These are phyloP conservation scores for Cercophora sp. DNA, from an alignment of 495 filamentous ascomycete species.

Conservation along the genomic window DNA sequence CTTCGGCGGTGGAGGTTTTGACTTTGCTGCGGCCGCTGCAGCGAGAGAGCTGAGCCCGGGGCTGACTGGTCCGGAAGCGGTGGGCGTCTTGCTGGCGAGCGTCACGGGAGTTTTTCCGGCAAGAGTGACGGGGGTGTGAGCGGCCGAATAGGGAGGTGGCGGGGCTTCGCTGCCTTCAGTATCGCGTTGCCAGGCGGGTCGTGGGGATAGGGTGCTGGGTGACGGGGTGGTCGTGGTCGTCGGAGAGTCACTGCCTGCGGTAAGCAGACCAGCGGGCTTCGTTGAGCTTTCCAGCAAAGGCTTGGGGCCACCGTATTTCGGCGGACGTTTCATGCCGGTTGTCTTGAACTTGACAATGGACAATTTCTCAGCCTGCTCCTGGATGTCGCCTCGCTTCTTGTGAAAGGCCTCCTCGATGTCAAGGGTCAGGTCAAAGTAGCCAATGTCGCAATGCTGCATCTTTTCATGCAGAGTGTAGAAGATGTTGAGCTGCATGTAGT, in stretches of 20 bases:
- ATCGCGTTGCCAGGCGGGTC: slow-evolving; percentile 25
- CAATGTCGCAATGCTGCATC: slow-evolving; percentile 95
- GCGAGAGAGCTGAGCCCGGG: slow-evolving; percentile 32
- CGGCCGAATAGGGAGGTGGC: slow-evolving; percentile 57
- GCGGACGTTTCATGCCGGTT: slow-evolving; percentile 56
- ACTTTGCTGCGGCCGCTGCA: slow-evolving; percentile 72
- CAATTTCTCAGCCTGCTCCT: slow-evolving; percentile 77
- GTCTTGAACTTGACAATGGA: slow-evolving; percentile 86
- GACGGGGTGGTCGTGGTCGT: slow-evolving; percentile 12
- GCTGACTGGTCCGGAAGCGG: slow-evolving; percentile 11
- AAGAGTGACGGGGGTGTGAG: not conserved
- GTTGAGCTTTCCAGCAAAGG: slow-evolving; percentile 40
- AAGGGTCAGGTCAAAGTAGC: slow-evolving; percentile 88
- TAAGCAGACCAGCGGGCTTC: slow-evolving; percentile 38
- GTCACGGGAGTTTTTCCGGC: not conserved
- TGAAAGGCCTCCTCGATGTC: slow-evolving; percentile 90
- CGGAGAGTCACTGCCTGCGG: slow-evolving; percentile 32
- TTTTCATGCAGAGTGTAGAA: slow-evolving; percentile 98
- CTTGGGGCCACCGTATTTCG: slow-evolving; percentile 46
- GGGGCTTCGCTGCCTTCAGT: slow-evolving; percentile 28
- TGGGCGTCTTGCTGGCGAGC: not conserved
- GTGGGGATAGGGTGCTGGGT: slow-evolving; percentile 5
- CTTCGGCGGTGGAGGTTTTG: slow-evolving; percentile 78
- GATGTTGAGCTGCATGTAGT: slow-evolving; percentile 99
- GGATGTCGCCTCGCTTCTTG: slow-evolving; percentile 78